Conservation (phyloP, 2,329 filamentous ascomycete species). For the Penicillium decumbens region DNA sequence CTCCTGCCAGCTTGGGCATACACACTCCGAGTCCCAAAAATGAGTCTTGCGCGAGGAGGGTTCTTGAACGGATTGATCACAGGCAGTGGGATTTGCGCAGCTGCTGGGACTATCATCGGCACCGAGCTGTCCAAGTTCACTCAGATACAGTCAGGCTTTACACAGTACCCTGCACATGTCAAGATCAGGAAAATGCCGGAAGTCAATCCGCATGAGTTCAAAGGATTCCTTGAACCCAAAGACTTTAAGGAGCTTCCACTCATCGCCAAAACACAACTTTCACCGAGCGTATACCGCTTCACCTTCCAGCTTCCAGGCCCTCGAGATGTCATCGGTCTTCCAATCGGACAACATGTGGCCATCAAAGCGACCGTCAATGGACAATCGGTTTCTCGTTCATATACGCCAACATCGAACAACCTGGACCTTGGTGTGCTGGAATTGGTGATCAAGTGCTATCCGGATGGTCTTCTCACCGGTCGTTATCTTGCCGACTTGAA, state of each 20-base stretch:
- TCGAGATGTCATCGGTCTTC: slow-evolving; percentile 49
- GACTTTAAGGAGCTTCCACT: slow-evolving; percentile 49
- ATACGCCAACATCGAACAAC: slow-evolving; percentile 47
- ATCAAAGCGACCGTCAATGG: slow-evolving; percentile 49
- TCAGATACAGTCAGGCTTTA: slow-evolving; percentile 23
- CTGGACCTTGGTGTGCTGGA: slow-evolving; percentile 32
- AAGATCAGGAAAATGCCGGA: slow-evolving; percentile 34
- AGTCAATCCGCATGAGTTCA: slow-evolving; percentile 36
- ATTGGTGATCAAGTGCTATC: slow-evolving; percentile 36
- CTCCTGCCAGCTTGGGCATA: background rate
- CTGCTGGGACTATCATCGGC: slow-evolving; percentile 8
- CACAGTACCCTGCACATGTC: slow-evolving; percentile 33
- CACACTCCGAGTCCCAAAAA: background rate
- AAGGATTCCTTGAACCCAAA: slow-evolving; percentile 50
- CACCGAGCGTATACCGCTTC: slow-evolving; percentile 40
- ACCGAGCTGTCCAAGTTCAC: slow-evolving; percentile 12
- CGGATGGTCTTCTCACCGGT: slow-evolving; percentile 32
- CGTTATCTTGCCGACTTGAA: slow-evolving; percentile 30
- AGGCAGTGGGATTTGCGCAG: slow-evolving; percentile 4
- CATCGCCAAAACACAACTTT: slow-evolving; percentile 20
- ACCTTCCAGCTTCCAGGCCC: slow-evolving; percentile 48
- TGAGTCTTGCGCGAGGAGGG: slow-evolving; percentile 3
- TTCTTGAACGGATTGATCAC: slow-evolving; percentile 17
- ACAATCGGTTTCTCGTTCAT: slow-evolving; percentile 48
- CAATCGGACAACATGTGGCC: slow-evolving; percentile 55